Conservation (phyloP, 1,139 yeast genomes). For the Blastobotrys serpentis region DNA sequence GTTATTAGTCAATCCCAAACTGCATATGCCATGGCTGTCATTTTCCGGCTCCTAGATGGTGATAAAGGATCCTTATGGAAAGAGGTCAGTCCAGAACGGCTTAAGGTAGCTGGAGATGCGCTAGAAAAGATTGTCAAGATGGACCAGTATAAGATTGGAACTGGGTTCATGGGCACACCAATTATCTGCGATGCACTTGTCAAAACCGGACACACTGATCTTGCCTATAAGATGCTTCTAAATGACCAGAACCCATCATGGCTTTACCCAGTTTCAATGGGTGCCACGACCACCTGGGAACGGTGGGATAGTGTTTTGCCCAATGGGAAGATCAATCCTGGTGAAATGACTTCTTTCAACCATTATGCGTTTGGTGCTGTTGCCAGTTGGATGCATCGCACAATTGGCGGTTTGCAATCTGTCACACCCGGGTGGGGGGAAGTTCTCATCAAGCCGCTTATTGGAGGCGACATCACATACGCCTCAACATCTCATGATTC, state of each 20-base stretch:
- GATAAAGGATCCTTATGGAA: slow-evolving; percentile 15
- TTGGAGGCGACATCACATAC: slow-evolving; percentile 14
- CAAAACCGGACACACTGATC: slow-evolving; percentile 25
- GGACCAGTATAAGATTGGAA: slow-evolving; percentile 25
- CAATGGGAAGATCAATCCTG: slow-evolving; percentile 31
- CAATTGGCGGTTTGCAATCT: slow-evolving; percentile 25
- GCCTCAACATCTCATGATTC: slow-evolving; percentile 17
- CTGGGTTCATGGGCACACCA: slow-evolving; percentile 34
- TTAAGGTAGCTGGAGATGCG: slow-evolving; percentile 25
- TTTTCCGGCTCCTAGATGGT: slow-evolving; percentile 23
- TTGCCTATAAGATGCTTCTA: slow-evolving; percentile 29
- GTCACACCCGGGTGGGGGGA: slow-evolving; percentile 27
- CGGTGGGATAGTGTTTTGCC: slow-evolving; percentile 34
- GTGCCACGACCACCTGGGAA: slow-evolving; percentile 34
- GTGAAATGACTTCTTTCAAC: slow-evolving; percentile 33
- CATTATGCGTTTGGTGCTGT: slow-evolving; percentile 33
- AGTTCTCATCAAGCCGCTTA: slow-evolving; percentile 16
- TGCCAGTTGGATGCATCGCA: slow-evolving; percentile 26
- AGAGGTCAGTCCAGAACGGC: slow-evolving; percentile 11
- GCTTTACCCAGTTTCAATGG: slow-evolving; percentile 33
- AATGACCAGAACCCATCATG: slow-evolving; percentile 30
- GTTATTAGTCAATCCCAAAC: slow-evolving; percentile 30
- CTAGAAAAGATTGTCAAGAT: slow-evolving; percentile 22
- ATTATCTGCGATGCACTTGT: slow-evolving; percentile 28
- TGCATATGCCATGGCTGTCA: slow-evolving; percentile 27